phyloP scores from a whole-genome alignment of 495 filamentous ascomycete genomes.

The Friedmanniomyces simplex region DNA sequence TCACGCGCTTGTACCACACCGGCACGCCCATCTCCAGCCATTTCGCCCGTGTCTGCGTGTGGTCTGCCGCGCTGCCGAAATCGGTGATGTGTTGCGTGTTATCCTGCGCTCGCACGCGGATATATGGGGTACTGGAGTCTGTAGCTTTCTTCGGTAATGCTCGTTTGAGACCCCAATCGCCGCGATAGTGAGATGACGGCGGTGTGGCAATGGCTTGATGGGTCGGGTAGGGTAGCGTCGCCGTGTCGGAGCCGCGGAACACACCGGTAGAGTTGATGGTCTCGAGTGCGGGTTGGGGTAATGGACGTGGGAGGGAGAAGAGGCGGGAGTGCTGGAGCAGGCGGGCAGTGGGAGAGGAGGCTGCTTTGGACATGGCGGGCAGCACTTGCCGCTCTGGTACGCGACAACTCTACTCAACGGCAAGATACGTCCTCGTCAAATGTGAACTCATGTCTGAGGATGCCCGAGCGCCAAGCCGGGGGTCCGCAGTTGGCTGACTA shows the following conservation, averaged over 20 bases:
- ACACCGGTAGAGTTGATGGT: constrained; percentile 34
- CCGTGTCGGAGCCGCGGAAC: constrained; percentile 38
- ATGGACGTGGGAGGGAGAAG: constrained; percentile 51
- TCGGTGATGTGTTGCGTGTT: constrained; percentile 87
- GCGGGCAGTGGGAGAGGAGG: constrained; percentile 53
- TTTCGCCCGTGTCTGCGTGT: constrained; percentile 70
- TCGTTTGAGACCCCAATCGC: constrained; percentile 94
- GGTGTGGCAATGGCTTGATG: constrained; percentile 78
- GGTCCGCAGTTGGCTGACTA: too few species aligned
- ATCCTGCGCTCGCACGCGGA: constrained; percentile 65
- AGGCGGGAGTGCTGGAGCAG: constrained; percentile 54
- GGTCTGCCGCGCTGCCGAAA: constrained; percentile 74
- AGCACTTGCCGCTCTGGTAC: too few species aligned
- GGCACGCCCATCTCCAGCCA: constrained; percentile 73
- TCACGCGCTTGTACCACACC: constrained; percentile 37
- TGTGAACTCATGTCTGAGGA: neutral
- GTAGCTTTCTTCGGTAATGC: constrained; percentile 67
- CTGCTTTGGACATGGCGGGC: constrained; percentile 24
- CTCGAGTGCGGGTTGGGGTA: constrained; percentile 38
- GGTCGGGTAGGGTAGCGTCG: constrained; percentile 69
- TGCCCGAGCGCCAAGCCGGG: too few species aligned
- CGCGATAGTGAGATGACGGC: constrained; percentile 55
- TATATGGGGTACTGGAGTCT: constrained; percentile 55
- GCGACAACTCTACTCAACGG: neutral
- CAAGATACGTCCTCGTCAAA: neutral